Evolutionary conservation across 371 early-diverging fungal genomes (phyloP), one percentile per base, ranked within the genome.

Genomic region (Nematocida parisii): DNA sequence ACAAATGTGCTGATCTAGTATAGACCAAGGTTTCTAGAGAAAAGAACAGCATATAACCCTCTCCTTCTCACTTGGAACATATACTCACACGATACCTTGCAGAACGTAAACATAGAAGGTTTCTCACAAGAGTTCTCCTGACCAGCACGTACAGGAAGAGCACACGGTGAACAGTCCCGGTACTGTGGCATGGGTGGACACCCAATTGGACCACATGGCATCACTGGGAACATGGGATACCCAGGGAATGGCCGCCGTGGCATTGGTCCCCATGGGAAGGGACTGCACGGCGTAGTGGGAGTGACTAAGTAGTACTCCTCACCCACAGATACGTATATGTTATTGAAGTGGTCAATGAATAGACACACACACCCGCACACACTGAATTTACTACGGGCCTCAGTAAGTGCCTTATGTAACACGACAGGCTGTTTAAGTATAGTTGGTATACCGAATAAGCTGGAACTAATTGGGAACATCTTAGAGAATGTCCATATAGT

Each of bases 291-390:
- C 39, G 22, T 58, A 11, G 0, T 66, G 6, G 62, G 22, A 0
- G 54, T 33, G 1, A 77, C 80, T 27, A 24, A 9, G 68, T 71
- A 70, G 70, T 24, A 77, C 24, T 68, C 56, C 5, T 47, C 71
- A 20, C 71, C 80, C 1, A 70, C 67, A 54, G 70, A 57, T 58
- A 77, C 71, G 71, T 42, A 77, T 15, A 77, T 71, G 45, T 70
- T 67, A 40, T 66, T 66, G 80, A 56, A 70, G 70, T 77, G 58
- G 58, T 77, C 80, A 58, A 77, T 77, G 80, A 77, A 77, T 20
- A 77, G 39, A 54, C 80, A 77, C n/a, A 77, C 80, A 56, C 80
- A 77, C 71, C 80, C 80, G 7, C 71, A 71, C 24, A 11, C 61
- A 15, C 71, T 71, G 24, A 77, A 77, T 68, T 77, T 68, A 20